Evolutionary conservation across 129 eudicot species (phyloP), one percentile per base, ranked within the genome.

Genomic region (Artemisia argyi): DNA sequence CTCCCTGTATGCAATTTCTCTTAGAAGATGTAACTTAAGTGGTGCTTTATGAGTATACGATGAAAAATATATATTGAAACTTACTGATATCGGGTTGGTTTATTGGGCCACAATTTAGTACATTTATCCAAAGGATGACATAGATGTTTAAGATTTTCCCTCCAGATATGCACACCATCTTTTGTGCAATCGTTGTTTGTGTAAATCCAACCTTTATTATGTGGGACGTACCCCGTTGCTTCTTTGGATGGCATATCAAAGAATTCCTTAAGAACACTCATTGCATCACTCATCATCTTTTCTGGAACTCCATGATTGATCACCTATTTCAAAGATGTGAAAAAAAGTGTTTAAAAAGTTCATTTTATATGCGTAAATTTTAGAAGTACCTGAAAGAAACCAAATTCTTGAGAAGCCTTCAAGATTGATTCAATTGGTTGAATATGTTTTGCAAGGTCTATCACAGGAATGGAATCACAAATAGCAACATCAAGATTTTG

Each of bases 161-260:
- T 87, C 97, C 97, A 90, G 67, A 68, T 81, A 65, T 87, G 91
- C 46, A 78, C 69, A 30, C 86, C 86, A 59, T 87, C 93, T 9
- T 64, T 73, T 17, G 65, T 17, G 61, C 17, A 4, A 7, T 39
- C 52, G 14, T 46, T 19, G 53, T 19, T 39, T 19, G 64, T 55
- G 54, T 55, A 19, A 70, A 56, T 19, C 65, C 64, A 70, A 56
- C 75, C 75, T 5, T 70, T 69, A 20, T 57, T 55, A 16, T 11
- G 65, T 35, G 75, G 66, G 69, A 62, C 15, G 5, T 14, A 18
- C 16, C n/a, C 66, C 12, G 26, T 71, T 42, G 75, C 65, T 54
- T 70, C 75, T 39, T 70, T 70, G 19, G 32, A 70, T 39, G 87
- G 68, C 85, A 80, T 56, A 51, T 32, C 49, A 32, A 87, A 86